Evolutionary conservation across 2,329 filamentous ascomycete species (phyloP), one percentile per base, ranked within the genome.

Genomic region (Dothideomycetes sp.): DNA sequence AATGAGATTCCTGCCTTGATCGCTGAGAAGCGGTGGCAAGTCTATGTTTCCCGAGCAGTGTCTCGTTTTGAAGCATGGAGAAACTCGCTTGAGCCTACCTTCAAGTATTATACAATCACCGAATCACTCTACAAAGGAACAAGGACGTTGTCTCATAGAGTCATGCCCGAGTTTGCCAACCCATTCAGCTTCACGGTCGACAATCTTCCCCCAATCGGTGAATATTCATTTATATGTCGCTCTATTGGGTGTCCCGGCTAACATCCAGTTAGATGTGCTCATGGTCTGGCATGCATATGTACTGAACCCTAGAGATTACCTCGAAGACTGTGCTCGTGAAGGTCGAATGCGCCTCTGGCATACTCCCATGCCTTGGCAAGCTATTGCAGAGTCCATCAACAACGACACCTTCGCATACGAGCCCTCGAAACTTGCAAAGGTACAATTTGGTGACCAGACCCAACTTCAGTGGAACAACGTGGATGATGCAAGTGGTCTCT

Each of bases 211-310:
- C 78, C 78, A 1, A 57, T 81, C 34, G 78, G 76, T 80, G 57
- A 55, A 67, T 53, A 4, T 18, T 4, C 17, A 9, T 12, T 32
- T 4, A 28, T 3, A 11, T 10, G 10, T 13, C n/a, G 8, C 18
- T 13, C 20, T 49, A 8, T 33, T 41, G 5, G 29, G 20, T 28
- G 46, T 10, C 12, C 15, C 12, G 40, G 16, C 20, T 52, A 40
- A 51, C 50, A 25, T 58, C 62, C 12, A 15, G 10, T 6, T 58
- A 69, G 83, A 88, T 60, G 74, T 88, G 1, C 60, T 87, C 15
- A 83, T 88, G 80, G 78, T 88, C 0, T 84, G 80, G 78, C 84
- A 89, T 57, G 66, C 81, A 0, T 83, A 84, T 53, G 80, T 84
- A 74, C 72, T 89, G 3, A 88, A 87, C 50, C 84, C 84, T 0